phyloP scores from a whole-genome alignment of 2,329 filamentous ascomycete genomes.

The Curvularia lunata region DNA sequence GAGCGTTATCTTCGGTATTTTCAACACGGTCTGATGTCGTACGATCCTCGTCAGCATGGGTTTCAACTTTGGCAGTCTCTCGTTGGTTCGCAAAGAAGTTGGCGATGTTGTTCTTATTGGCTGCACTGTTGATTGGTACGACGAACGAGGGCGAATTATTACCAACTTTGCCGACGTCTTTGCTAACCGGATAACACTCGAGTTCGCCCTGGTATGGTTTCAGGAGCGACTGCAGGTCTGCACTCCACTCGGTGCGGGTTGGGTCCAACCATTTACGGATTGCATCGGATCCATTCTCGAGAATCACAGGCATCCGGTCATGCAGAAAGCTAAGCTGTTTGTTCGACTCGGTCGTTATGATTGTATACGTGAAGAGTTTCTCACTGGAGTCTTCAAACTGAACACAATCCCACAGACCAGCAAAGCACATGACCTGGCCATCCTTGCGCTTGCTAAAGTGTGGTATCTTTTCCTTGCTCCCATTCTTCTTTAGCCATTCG shows the following conservation, averaged over 20 bases:
- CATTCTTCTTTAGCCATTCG: slow-evolving; percentile 87
- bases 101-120: slow-evolving; percentile 91
- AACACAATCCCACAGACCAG: slow-evolving; percentile 90
- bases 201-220: slow-evolving; percentile 79
- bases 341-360: slow-evolving; percentile 91
- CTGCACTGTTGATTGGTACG: slow-evolving; percentile 79
- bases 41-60: slow-evolving; percentile 51
- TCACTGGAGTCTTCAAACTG: slow-evolving; percentile 74
- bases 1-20: slow-evolving; percentile 60
- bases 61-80: slow-evolving; percentile 47
- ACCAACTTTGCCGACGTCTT: slow-evolving; percentile 92
- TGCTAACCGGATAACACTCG: slow-evolving; percentile 83
- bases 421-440: slow-evolving; percentile 83
- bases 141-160: slow-evolving; percentile 87
- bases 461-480: slow-evolving; percentile 79
- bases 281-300: slow-evolving; percentile 75
- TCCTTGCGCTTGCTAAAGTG: slow-evolving; percentile 85
- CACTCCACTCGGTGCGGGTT: slow-evolving; percentile 71
- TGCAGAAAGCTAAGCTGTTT: slow-evolving; percentile 84
- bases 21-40: slow-evolving; percentile 53
- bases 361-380: slow-evolving; percentile 85
- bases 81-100: slow-evolving; percentile 81
- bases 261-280: slow-evolving; percentile 83
- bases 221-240: slow-evolving; percentile 78
- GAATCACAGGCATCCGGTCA: slow-evolving; percentile 92